phyloP scores from a whole-genome alignment of 2,329 filamentous ascomycete genomes.

The Hypoxylon sp. region DNA sequence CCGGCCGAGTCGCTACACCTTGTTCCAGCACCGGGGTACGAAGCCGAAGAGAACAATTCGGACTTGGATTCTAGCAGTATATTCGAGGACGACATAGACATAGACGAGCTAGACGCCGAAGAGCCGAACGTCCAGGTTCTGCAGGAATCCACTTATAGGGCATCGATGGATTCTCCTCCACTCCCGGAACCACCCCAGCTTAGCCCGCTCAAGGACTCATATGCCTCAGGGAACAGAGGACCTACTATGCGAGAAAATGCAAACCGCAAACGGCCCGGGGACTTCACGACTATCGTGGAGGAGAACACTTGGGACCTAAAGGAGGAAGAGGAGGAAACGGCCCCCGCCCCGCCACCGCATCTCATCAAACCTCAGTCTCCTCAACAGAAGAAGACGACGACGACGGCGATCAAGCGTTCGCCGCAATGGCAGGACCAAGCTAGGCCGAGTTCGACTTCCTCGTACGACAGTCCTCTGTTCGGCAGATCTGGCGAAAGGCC shows the following conservation, averaged over 20 bases:
- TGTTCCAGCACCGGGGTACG: constrained; percentile 54
- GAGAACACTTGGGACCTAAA: constrained; percentile 61
- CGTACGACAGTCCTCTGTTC: constrained; percentile 52
- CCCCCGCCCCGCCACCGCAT: constrained; percentile 51
- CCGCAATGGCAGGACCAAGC: constrained; percentile 33
- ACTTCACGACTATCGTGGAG: constrained; percentile 62
- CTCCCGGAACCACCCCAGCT: constrained; percentile 62
- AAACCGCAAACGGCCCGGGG: constrained; percentile 54
- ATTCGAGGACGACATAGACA: constrained; percentile 61
- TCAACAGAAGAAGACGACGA: constrained; percentile 46
- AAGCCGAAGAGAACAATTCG: constrained; percentile 50
- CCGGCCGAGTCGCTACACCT: constrained; percentile 57
- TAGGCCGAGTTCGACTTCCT: constrained; percentile 38
- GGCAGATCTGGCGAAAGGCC: constrained; percentile 51
- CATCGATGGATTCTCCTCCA: constrained; percentile 58
- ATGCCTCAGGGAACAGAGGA: constrained; percentile 63
- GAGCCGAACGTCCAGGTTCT: constrained; percentile 53
- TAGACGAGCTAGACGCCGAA: constrained; percentile 51
- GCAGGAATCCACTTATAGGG: constrained; percentile 48
- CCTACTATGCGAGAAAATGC: constrained; percentile 46
- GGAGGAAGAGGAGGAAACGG: constrained; percentile 45
- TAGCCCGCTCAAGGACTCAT: constrained; percentile 65
- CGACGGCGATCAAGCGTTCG: constrained; percentile 31
- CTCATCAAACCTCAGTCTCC: constrained; percentile 51
- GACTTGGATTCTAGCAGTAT: constrained; percentile 58